A percentile compares a stretch with the other conserved stretches of the same genome.
These are phyloP conservation scores for Yamadazyma jaroonii DNA, from an alignment of 1,139 yeast species.

Conservation along the genomic window DNA sequence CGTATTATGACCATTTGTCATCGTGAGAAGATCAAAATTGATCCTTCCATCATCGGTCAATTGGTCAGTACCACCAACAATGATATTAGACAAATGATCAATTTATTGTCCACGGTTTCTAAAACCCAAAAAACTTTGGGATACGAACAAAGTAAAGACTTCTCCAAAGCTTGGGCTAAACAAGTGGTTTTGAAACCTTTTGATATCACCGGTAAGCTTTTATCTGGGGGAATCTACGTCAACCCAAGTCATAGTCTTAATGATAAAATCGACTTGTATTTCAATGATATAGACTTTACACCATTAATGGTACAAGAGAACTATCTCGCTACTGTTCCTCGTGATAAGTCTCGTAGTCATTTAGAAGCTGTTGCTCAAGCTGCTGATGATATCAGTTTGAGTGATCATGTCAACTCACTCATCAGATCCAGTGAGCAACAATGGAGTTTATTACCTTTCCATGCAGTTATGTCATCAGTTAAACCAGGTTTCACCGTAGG, in stretches of 20 bases:
- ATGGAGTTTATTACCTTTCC: slow-evolving; percentile 94
- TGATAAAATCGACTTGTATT: slow-evolving; percentile 85
- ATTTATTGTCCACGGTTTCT: slow-evolving; percentile 80
- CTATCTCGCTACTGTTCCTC: slow-evolving; percentile 67
- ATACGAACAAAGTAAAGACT: slow-evolving; percentile 44
- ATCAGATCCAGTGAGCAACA: slow-evolving; percentile 92
- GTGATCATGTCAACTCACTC: slow-evolving; percentile 75
- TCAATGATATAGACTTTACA: slow-evolving; percentile 91
- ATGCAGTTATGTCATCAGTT: slow-evolving; percentile 84
- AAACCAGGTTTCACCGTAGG: slow-evolving; percentile 75
- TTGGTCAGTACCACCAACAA: slow-evolving; percentile 82
- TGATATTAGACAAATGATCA: slow-evolving; percentile 93
- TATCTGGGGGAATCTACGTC: slow-evolving; percentile 62
- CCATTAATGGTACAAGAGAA: slow-evolving; percentile 97
- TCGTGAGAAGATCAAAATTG: slow-evolving; percentile 77
- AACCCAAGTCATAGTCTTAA: slow-evolving; percentile 57
- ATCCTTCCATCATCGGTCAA: slow-evolving; percentile 78
- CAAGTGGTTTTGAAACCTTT: slow-evolving; percentile 90
- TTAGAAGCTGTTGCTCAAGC: slow-evolving; percentile 70
- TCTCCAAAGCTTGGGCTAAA: slow-evolving; percentile 79
- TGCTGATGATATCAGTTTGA: slow-evolving; percentile 78
- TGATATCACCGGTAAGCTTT: slow-evolving; percentile 75
- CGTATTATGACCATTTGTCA: slow-evolving; percentile 89
- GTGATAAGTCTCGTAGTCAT: slow-evolving; percentile 41
- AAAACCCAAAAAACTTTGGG: slow-evolving; percentile 65